Base-by-base conservation (phyloP, 768 basidiomycete genomes). In the Boletus tylopilopsis region DNA sequence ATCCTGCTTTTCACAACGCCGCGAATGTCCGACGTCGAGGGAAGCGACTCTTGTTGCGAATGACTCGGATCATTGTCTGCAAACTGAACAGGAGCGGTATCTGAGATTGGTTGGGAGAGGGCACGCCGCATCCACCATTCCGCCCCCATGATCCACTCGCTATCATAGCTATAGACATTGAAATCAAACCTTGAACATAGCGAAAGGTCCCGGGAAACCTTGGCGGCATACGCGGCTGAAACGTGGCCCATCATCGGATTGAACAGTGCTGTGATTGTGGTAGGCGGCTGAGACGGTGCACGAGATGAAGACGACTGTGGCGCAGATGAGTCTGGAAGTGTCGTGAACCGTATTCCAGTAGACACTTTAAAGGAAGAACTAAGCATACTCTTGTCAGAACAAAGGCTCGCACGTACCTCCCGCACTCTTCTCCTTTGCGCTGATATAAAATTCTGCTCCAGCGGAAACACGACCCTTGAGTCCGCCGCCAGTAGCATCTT, bases 171-270 rank as follows among this genome's bases (percentile, higher is more conserved):
- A 65, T 97, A 96, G 23, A 94, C 81, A 62, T 98, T 98, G 71
- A 97, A 93, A 64, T 97, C 93, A 63, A 94, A 98, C 19, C 91
- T 82, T 1, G 91, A 87, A 42, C 90, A 90, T 18, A 98, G 66
- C 0, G 91, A 83, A 35, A 97, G 80, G 64, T 95, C 90, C 12
- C 79, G 79, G 6, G 90, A 89, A 9, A 91, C 85, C 45, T 85
- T 87, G 3, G 94, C 91, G 0, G 92, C 86, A 64, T 97, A 97
- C 32, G 94, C 92, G 7, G 87, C 78, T 2, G 91, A 91, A 40
- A 97, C 76, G 63, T 97, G 94, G 1, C 95, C 95, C 50, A 97
- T 81, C 80, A 98, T 92, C 0, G 95, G 95, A 65, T 96, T 97
- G 68, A 94, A 92, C 23, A 95, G 77, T 5, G 94, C 90, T 4